phyloP scores from a whole-genome alignment of 1,139 yeast species.

The Hyphopichia wangnamkhiaoensis region DNA sequence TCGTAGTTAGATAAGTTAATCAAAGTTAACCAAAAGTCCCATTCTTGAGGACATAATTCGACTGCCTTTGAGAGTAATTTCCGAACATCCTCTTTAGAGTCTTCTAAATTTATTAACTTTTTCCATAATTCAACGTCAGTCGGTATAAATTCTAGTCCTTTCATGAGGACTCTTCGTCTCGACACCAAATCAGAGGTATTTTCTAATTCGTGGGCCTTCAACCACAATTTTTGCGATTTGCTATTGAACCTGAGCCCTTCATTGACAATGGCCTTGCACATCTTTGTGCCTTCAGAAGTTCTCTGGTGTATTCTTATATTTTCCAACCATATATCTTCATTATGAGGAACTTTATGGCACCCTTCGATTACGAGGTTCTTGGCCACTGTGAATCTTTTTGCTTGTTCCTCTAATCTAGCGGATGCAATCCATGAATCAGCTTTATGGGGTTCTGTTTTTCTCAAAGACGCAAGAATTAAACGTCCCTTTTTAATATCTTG shows the following conservation, averaged over 20 bases:
- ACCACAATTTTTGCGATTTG: slow-evolving; percentile 67
- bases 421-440: slow-evolving; percentile 88
- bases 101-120: slow-evolving; percentile 51
- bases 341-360: slow-evolving; percentile 64
- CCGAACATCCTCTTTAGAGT: slow-evolving; percentile 44
- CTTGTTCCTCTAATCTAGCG: slow-evolving; percentile 75
- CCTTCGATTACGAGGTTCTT: slow-evolving; percentile 67
- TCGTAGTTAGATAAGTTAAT: slow-evolving; percentile 46
- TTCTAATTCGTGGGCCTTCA: slow-evolving; percentile 68
- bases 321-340: slow-evolving; percentile 83
- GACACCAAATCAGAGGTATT: slow-evolving; percentile 43
- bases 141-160: slow-evolving; percentile 58
- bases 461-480: slow-evolving; percentile 61
- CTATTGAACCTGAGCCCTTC: slow-evolving; percentile 64
- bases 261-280: slow-evolving; percentile 58
- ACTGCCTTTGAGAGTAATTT: slow-evolving; percentile 67
- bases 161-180: slow-evolving; percentile 59
- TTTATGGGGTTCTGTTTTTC: slow-evolving; percentile 71
- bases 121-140: slow-evolving; percentile 53
- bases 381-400: slow-evolving; percentile 58
- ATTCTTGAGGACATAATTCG: slow-evolving; percentile 64
- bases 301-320: slow-evolving; percentile 63
- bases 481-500: slow-evolving; percentile 59
- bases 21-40: slow-evolving; percentile 61
- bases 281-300: slow-evolving; percentile 38